Evolutionary conservation across 768 basidiomycete species (phyloP), one percentile per base, ranked within the genome.

Genomic region (Lactarius hengduanensis): DNA sequence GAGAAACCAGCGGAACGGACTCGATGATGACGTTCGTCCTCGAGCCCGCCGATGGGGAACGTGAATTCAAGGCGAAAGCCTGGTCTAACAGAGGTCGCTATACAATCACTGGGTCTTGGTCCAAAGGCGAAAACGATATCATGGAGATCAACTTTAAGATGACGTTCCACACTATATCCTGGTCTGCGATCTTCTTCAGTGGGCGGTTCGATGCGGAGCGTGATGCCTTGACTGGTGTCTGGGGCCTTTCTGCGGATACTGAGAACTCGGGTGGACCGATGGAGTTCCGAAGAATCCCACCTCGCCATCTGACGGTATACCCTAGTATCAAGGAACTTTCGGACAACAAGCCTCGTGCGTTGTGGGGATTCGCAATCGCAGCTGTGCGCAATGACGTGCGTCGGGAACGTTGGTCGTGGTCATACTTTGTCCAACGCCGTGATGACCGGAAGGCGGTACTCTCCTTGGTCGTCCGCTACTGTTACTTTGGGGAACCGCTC

Each of bases 351-450:
- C 22, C 76, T 4, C 72, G 71, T 6, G 73, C 75, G 6, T 57
- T 73, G 22, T 78, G 76, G 77, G 62, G 53, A 7, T 77, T 72
- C 47, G 78, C 77, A 20, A 72, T 74, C 41, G 38, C 38, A 0
- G 73, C 75, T 8, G 71, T 73, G 6, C 57, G 59, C 15, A 57
- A 67, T 32, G 65, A 71, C 13, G 57, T 78, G 3, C 71, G 73
- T 5, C 69, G 72, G 40, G 50, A 68, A 34, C 63, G 60, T 1
- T 77, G 73, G 74, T 61, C 73, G 5, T 77, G 76, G 76, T 60
- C 71, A n/a, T 76, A 72, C 53, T 76, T 78, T 69, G 43, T 68
- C 34, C 73, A 75, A 55, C 72, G 77, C 32, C 69, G 75, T 32
- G 69, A 74, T 57, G 65, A 67, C 3, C 62, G 77, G 26, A 34